Base-by-base conservation (phyloP, 257 asterid genomes). In the Coffea canephora region DNA sequence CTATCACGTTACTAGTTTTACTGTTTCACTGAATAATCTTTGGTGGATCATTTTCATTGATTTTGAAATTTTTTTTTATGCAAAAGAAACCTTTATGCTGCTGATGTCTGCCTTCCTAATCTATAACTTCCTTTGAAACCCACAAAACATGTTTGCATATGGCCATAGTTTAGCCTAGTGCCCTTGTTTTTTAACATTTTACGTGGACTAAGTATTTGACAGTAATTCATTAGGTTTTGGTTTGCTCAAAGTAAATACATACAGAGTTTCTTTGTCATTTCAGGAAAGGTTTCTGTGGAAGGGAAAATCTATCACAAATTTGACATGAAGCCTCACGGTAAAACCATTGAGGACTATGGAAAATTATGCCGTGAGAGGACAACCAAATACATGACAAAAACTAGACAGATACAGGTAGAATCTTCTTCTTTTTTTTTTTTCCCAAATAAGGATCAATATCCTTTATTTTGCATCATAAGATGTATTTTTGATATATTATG, bases 221-320 rank as follows among this genome's bases (percentile, higher is more conserved):
- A 19, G n/a, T 74, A 23, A 3, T 39, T 15, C 54, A 52, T 23
- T 57, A 43, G n/a, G 43, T 59, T 54, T 6, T 21, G 31, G n/a
- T 50, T 16, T 49, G 41, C 55, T 14, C 48, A 48, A 3, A 18
- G 49, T 54, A 5, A 41, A 65, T 41, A 75, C 23, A 72, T 73
- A 49, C 52, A 36, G 34, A 83, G 78, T 67, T 64, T 57, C 59
- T 25, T n/a, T 80, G 50, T 80, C 27, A 59, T 65, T 80, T 74
- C 74, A 92, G 98, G 97, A 84, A 91, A 85, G 86, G 79, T 88
- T 82, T 86, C 91, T 48, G 93, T 87, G 80, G 98, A 94, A 87
- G 97, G 98, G 78, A 94, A 91, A 87, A 93, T 92, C 82, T 71
- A 85, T 78, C 91, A 91, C 86, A 94, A 91, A 79, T 94, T 94